Base-by-base conservation (phyloP, 2,329 filamentous ascomycete genomes). In the Diaporthe destruens region DNA sequence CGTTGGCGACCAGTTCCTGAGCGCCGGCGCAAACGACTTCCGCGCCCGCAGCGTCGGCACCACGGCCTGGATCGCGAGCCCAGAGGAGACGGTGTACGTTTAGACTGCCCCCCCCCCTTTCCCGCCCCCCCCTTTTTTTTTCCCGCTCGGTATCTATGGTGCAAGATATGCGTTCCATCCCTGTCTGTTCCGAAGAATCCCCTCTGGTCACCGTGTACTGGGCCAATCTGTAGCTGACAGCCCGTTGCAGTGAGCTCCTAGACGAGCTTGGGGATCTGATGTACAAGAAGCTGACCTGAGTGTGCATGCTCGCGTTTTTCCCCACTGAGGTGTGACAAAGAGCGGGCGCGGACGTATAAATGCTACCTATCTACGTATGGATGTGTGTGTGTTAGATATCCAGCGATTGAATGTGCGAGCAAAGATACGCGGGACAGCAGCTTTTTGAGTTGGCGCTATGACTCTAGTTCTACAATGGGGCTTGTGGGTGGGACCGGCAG, bases 31-130 rank as follows among this genome's bases (percentile, higher is more conserved):
- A 20, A 99, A 99, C 83, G 96, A 99, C 82, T 99, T 98, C 86
- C 98, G 98, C 85, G 94, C 96, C 9, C 88, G 96, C 39, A 89
- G 95, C 77, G 95, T 97, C 25, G 96, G 94, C 44, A 98, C 96
- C 0, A 98, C 96, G 29, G 95, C 96, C 1, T 99, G 96, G 96
- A 97, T 99, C 76, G 96, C 96, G 1, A 98, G 90, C 79, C 96
- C 96, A 0, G 87, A 88, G 0, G 96, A 99, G 86, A 99, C 96
- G 39, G 94, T 98, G 51, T 65, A 51, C 14, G 61, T 65, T 36
- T n/a, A 47, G 29, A 11, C 16, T 47, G 44, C 44, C 18, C 42
- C 2, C 7, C 9, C 6, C 36, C 36, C 39, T 6, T 8, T 25
- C 57, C 18, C 5, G 6, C 44, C 20, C 44, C 8, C 25, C 5